phyloP scores from a whole-genome alignment of 2,329 filamentous ascomycete species.

The Graphilbum fragrans region DNA sequence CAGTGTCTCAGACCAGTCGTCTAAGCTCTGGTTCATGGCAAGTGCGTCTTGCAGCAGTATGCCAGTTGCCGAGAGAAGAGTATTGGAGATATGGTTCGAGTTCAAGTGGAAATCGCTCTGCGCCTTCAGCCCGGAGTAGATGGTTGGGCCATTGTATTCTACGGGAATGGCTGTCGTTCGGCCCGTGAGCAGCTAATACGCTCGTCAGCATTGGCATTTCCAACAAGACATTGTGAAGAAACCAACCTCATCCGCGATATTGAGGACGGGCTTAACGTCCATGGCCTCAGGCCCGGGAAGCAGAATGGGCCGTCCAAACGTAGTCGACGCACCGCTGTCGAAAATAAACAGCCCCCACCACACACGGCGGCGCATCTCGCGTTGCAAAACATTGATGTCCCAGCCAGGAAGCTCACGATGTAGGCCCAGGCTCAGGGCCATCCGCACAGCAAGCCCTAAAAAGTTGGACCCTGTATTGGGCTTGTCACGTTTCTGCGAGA shows the following conservation, averaged over 20 bases:
- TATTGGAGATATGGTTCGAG: conserved; percentile 4
- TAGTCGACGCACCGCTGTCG: conserved; percentile 5
- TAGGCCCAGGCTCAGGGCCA: conserved; percentile 4
- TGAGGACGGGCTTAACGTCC: conserved; percentile 1
- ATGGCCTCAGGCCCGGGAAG: conserved; percentile 2
- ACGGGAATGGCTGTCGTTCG: background rate
- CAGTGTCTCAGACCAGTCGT: background rate
- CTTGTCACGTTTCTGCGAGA: conserved; percentile 5
- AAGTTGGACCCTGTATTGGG: conserved; percentile 5
- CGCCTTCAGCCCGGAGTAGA: conserved; percentile 1
- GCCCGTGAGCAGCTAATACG: background rate
- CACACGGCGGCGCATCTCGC: conserved; percentile 3
- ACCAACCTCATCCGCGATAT: conserved; percentile 2
- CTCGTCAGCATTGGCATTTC: background rate
- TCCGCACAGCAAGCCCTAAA: conserved; percentile 3
- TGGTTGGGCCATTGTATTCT: background rate
- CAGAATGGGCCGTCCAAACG: conserved; percentile 3
- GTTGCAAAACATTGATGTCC: conserved; percentile 2
- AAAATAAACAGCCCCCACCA: conserved; percentile 6
- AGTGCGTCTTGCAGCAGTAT: background rate
- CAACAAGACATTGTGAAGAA: background rate
- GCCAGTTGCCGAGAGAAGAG: background rate
- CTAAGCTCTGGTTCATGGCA: conserved; percentile 1
- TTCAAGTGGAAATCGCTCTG: conserved; percentile 2
- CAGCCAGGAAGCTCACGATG: conserved; percentile 4